Base-by-base conservation (phyloP, 352 stramenopile species). In the Thalassiosira livingstoniorum region DNA sequence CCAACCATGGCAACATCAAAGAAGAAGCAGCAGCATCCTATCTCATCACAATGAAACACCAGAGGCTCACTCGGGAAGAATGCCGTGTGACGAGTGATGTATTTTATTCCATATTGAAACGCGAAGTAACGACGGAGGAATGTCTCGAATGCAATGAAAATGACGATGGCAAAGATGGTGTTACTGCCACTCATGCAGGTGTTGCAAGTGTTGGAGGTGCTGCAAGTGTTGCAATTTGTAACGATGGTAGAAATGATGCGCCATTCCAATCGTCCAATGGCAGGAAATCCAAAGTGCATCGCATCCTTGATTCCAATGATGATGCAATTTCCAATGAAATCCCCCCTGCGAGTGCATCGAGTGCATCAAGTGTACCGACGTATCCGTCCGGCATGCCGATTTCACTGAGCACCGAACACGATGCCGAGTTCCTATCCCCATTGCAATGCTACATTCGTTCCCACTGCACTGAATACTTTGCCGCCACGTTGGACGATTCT, bases 381-480 rank as follows among this genome's bases (percentile, higher is more conserved):
- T 97, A 99, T 91, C 96, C 93, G 39, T 95, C 99, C 73, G 97
- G 96, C 81, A 84, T 94, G 55, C 98, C 97, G 2, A 98, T 97
- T n/a, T 70, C 77, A 11, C 63, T 84, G 39, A 34, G 62, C 15
- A 51, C 27, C 18, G 4, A 60, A 10, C 15, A 32, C 18, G 88
- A 93, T 63, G 2, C 54, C 29, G 74, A 91, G 39, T 91, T 83
- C 78, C 64, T 93, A 0, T 91, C 84, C 10, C 75, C 87, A 43
- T 35, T 91, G 1, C 87, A 92, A 53, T 92, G 84, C 55, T 93
- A 85, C 62, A 84, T 93, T 43, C 75, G 88, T 29, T 75, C 80
- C 18, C 35, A 85, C 43, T 91, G 86, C 62, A 69, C 89, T 13
- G 79, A 90, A 79, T 85, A 71, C 43, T 91, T 91, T 58, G 74